phyloP scores from a whole-genome alignment of 768 basidiomycete genomes.

The Lactarius evosmus region DNA sequence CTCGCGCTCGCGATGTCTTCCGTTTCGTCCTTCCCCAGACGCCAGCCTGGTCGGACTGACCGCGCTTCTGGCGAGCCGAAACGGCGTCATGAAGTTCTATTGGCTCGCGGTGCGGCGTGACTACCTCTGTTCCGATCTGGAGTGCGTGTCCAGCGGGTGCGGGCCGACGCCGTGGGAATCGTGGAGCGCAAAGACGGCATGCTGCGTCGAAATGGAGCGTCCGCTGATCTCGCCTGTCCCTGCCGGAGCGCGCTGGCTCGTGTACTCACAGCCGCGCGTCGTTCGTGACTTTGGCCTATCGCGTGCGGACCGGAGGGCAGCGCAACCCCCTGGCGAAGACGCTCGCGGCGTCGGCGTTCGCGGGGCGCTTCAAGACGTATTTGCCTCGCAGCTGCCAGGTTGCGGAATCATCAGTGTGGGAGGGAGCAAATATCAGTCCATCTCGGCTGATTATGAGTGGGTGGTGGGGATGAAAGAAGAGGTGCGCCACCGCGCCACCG shows the following conservation, averaged over 20 bases:
- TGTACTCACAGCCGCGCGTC: constrained; percentile 8
- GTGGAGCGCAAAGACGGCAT: constrained; percentile 8
- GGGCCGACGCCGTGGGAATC: constrained; percentile 14
- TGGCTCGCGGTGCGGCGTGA: constrained; percentile 20
- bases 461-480: constrained; percentile 17
- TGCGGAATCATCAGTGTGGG: constrained; percentile 10
- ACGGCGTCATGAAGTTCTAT: background rate
- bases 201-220: constrained; percentile 21
- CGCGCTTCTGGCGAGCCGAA: background rate
- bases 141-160: background rate
- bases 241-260: constrained; percentile 21
- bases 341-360: background rate
- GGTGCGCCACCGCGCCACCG: background rate
- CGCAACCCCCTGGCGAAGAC: background rate
- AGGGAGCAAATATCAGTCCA: constrained; percentile 21
- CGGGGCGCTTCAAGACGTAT: constrained; percentile 2
- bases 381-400: constrained; percentile 11
- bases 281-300: constrained; percentile 19
- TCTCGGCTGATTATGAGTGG: constrained; percentile 25
- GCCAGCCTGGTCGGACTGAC: constrained; percentile 20
- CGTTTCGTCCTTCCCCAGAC: constrained; percentile 16
- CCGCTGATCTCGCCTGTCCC: constrained; percentile 5
- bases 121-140: constrained; percentile 7
- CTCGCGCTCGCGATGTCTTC: constrained; percentile 13
- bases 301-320: background rate